Percentiles rank a stretch among this genome's conserved stretches.
phyloP scores from a whole-genome alignment of 768 basidiomycete species.

The Pleurotus cornucopiae region DNA sequence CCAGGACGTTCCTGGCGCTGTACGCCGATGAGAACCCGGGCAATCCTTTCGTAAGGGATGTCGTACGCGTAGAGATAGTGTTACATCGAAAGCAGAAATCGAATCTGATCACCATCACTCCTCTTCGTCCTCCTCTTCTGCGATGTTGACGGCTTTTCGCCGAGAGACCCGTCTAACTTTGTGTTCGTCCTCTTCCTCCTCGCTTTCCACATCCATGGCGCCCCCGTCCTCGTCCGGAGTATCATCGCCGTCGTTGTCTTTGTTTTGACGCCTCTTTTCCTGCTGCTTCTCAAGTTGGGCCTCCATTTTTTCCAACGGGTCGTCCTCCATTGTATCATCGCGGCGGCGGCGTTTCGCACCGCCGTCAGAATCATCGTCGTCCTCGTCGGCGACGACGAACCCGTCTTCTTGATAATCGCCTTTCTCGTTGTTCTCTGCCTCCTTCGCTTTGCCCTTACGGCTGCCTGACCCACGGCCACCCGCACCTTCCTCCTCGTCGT shows the following conservation, averaged over 20 bases:
- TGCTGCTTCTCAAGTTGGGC: conserved; percentile 59
- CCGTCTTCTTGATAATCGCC: conserved; percentile 81
- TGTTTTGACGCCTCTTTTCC: conserved; percentile 40
- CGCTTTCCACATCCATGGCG: conserved; percentile 74
- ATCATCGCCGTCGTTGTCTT: conserved; percentile 23
- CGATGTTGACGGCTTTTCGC: conserved; percentile 54
- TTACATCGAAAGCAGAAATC: conserved; percentile 10
- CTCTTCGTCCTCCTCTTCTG: conserved; percentile 63
- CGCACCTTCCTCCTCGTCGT: conserved; percentile 47
- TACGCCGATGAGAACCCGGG: conserved; percentile 21
- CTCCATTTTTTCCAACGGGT: conserved; percentile 67
- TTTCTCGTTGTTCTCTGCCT: conserved; percentile 50
- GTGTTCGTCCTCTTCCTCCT: conserved; percentile 68
- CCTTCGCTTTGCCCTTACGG: conserved; percentile 45
- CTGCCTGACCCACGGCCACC: conserved; percentile 25
- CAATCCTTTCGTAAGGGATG: conserved; percentile 7
- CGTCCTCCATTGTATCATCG: conserved; percentile 45
- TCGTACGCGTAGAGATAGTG: conserved; percentile 5
- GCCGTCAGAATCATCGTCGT: conserved; percentile 58
- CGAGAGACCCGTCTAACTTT: conserved; percentile 57
- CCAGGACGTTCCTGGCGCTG: conserved; percentile 29
- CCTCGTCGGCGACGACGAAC: conserved; percentile 76
- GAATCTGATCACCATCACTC: conserved; percentile 15
- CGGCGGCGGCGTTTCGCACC: conserved; percentile 35
- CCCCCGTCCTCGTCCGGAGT: conserved; percentile 31